Evolutionary conservation across 306 rosid species (phyloP).

Genomic region (Betula pendula): DNA sequence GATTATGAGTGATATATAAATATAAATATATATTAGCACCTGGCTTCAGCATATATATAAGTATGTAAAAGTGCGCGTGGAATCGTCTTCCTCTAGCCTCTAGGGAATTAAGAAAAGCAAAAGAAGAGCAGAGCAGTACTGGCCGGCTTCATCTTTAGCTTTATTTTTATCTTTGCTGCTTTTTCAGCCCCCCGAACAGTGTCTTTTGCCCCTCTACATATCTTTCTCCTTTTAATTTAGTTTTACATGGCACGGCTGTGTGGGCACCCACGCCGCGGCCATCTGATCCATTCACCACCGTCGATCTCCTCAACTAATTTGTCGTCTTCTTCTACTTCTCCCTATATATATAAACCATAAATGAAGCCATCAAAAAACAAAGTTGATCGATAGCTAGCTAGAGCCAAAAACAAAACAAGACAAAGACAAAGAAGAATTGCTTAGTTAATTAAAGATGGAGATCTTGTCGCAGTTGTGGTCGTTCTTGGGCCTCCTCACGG

Average conservation of each 20-base stretch:
- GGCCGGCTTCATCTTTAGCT: slow-evolving; percentile 53
- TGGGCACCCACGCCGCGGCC: background rate
- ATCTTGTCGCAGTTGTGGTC: slow-evolving; percentile 91
- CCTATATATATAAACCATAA: background rate
- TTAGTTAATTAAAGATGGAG: slow-evolving; percentile 42
- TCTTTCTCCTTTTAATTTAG: slow-evolving; percentile 14
- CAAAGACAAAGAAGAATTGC: background rate
- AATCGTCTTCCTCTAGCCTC: slow-evolving; percentile 12
- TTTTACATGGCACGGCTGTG: slow-evolving; percentile 21
- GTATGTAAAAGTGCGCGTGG: slow-evolving; percentile 4
- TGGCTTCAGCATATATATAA: no score
- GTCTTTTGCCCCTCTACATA: slow-evolving; percentile 25
- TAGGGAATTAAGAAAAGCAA: slow-evolving; percentile 37
- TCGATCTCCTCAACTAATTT: background rate
- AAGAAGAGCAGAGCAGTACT: slow-evolving; percentile 28
- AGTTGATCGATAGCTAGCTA: background rate
- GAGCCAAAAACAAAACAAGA: background rate
- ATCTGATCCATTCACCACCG: background rate
- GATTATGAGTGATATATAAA: no score
- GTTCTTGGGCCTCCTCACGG: slow-evolving; percentile 71
- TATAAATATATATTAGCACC: no score
- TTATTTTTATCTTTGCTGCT: slow-evolving; percentile 44
- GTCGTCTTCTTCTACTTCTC: background rate
- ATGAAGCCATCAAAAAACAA: slow-evolving; percentile 1
- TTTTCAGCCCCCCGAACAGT: slow-evolving; percentile 31